Evolutionary conservation across 306 rosid species (phyloP), one percentile per base, ranked within the genome.

Genomic region (Trifolium dubium): DNA sequence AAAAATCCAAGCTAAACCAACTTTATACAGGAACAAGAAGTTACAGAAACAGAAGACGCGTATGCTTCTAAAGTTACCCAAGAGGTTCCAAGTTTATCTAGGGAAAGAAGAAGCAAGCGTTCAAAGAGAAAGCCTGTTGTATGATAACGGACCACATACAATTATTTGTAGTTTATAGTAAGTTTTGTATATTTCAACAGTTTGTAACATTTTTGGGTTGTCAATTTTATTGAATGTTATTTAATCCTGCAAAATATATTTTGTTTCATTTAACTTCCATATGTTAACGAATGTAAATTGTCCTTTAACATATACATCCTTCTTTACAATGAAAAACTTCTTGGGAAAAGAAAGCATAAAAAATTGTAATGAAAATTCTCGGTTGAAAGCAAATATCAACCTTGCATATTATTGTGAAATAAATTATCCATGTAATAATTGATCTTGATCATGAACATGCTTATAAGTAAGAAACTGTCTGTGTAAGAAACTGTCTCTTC

Each of bases 71-170:
- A 80, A 43, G 79, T 55, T 44, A 74, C 71, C 50, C 76, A 95
- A 61, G 93, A 85, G 63, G 83, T 71, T 85, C 89, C 87, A 44
- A 78, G 74, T 75, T 81, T 29, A 80, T 84, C 88, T 61, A 90
- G 86, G 81, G 95, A 83, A 40, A 95, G 85, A 82, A 92, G 92
- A 90, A 95, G 96, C 85, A 95, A 95, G 83, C 97, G 97, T 67
- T 94, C 98, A 7, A 94, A 91, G 85, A 83, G 96, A 88, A 94
- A 88, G 86, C 94, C 92, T 64, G 86, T 94, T 62, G 92, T 76
- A 76, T 94, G 80, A 37, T 44, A 81, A 73, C 19, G 69, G 72
- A 83, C 65, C 23, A 15, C 78, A 76, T 44, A 74, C 83, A 68
- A 47, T 77, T 81, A 70, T 87, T 84, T 83, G 86, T 91, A 86